Evolutionary conservation across 768 basidiomycete species (phyloP).

Genomic region (Rhizopogon vesiculosus): DNA sequence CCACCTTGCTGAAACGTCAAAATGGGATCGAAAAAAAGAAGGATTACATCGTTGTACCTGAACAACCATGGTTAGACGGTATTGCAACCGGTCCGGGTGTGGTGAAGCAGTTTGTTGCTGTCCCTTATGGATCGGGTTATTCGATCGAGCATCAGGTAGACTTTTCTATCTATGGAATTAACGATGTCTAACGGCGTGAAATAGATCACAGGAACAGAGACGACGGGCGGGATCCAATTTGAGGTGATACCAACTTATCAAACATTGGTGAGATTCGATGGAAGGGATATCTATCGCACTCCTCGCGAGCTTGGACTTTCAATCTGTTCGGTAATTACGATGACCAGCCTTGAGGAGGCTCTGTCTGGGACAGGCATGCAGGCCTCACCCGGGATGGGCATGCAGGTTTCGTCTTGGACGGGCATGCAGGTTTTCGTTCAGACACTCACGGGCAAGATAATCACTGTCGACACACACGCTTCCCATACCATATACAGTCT

Average conservation of each 20-base stretch:
- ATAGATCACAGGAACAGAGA: background rate
- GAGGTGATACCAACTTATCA: slow-evolving; percentile 1
- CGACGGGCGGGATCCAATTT: slow-evolving; percentile 9
- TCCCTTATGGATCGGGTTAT: slow-evolving; percentile 18
- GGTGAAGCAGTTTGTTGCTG: slow-evolving; percentile 11
- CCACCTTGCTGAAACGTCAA: background rate
- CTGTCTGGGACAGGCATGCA: no score
- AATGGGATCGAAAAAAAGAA: slow-evolving; percentile 8
- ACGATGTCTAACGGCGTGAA: background rate
- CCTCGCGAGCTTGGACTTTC: background rate
- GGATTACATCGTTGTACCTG: slow-evolving; percentile 14
- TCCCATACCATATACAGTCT: slow-evolving; percentile 74
- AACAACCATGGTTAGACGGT: slow-evolving; percentile 10
- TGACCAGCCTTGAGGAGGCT: background rate
- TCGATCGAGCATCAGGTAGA: slow-evolving; percentile 17
- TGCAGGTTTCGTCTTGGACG: slow-evolving; percentile 27
- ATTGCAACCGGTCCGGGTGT: slow-evolving; percentile 19
- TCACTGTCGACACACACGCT: slow-evolving; percentile 76
- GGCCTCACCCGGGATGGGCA: no score
- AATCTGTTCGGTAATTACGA: background rate
- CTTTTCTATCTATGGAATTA: background rate
- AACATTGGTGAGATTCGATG: background rate
- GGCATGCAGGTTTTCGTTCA: slow-evolving; percentile 83
- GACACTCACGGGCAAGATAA: slow-evolving; percentile 78
- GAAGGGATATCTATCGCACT: background rate